Evolutionary conservation across 768 basidiomycete species (phyloP), one percentile per base, ranked within the genome.

Genomic region (Mycena chlorophos): DNA sequence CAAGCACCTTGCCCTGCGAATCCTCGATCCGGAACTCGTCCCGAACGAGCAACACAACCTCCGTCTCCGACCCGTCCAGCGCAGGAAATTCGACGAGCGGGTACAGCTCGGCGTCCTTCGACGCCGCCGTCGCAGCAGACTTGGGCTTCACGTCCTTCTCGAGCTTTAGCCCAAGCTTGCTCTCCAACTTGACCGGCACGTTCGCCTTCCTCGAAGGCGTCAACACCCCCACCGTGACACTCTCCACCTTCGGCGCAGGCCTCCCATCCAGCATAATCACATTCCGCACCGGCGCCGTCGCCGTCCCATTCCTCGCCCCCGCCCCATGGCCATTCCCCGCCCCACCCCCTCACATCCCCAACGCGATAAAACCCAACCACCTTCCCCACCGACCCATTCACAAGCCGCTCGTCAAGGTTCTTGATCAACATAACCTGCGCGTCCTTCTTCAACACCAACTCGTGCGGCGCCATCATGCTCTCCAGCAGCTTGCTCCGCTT

Each of bases 351-450:
- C 2, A 65, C 61, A 27, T 62, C 59, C 27, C 46, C 49, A 30
- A 57, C 53, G 30, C 61, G 38, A 49, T 58, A 65, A 67, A 92
- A 92, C 16, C 80, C 79, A 26, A 86, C 58, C n/a, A 92, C 78
- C 52, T 78, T 82, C 8, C 90, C 90, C 71, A 90, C 84, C 37
- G 81, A 84, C 3, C 90, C 90, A 65, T 92, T 92, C 37, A 91
- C 90, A 23, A 91, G 78, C 4, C 76, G 77, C 27, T 88, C 87
- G 57, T 89, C 85, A 47, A 86, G 68, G 66, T 91, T 91, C 76
- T 91, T 91, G 72, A 87, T 84, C 37, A 91, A 73, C 88, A 90
- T 90, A 25, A 84, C 82, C 49, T 69, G 68, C 12, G 86, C 83
- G 51, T 82, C 66, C 14, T 55, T 61, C 64, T 88, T 88, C 50